phyloP scores from a whole-genome alignment of 2,329 filamentous ascomycete species.

The Penicillium aurantiogriseum region DNA sequence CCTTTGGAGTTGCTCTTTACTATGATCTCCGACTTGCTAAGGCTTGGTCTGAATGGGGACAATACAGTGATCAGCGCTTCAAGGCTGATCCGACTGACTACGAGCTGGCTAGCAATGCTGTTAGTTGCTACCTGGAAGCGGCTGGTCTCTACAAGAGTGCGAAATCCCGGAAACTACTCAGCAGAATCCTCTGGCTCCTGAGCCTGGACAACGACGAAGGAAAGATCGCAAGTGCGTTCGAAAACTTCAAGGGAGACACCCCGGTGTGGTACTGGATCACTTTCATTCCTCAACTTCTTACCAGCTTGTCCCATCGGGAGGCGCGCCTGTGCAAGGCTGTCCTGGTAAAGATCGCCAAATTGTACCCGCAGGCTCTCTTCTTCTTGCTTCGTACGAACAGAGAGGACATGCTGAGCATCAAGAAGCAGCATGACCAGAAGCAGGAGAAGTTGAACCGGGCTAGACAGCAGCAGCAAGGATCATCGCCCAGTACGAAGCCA shows the following conservation, averaged over 20 bases:
- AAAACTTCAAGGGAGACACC: slow-evolving; percentile 95
- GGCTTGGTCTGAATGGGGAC: slow-evolving; percentile 98
- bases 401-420: slow-evolving; percentile 90
- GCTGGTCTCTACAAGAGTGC: slow-evolving; percentile 95
- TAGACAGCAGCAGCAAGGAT: slow-evolving; percentile 56
- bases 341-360: slow-evolving; percentile 88
- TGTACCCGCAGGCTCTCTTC: slow-evolving; percentile 92
- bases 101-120: slow-evolving; percentile 80
- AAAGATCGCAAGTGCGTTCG: slow-evolving; percentile 79
- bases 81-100: slow-evolving; percentile 83
- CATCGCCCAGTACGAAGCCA: slow-evolving; percentile 38
- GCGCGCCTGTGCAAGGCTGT: slow-evolving; percentile 82
- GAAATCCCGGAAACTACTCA: slow-evolving; percentile 90
- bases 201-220: slow-evolving; percentile 89
- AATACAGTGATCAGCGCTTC: slow-evolving; percentile 95
- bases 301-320: slow-evolving; percentile 87
- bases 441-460: slow-evolving; percentile 59
- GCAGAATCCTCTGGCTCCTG: slow-evolving; percentile 90
- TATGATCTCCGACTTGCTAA: slow-evolving; percentile 95
- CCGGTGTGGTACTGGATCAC: slow-evolving; percentile 99
- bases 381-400: slow-evolving; percentile 90
- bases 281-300: slow-evolving; percentile 93
- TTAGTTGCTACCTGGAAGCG: slow-evolving; percentile 95
- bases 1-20: slow-evolving; percentile 91
- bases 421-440: slow-evolving; percentile 74